A percentile compares a stretch with the other conserved stretches of the same genome.
phyloP scores from a whole-genome alignment of 257 asterid genomes.

The Prunella vulgaris region DNA sequence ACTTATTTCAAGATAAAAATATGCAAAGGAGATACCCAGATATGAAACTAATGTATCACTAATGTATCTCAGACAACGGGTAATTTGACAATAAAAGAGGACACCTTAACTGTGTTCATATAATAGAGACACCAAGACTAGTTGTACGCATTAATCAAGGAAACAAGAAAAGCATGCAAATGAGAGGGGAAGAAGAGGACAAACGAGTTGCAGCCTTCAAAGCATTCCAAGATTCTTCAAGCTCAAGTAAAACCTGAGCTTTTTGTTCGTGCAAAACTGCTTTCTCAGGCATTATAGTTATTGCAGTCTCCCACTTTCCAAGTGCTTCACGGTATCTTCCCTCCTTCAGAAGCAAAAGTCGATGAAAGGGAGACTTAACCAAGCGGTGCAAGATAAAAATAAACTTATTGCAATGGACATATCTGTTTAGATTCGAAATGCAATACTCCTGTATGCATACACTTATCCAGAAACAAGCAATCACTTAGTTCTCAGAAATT shows the following conservation, averaged over 20 bases:
- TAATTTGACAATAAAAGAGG: too few relatives aligned
- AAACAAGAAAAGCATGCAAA: neutral
- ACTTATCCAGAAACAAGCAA: neutral
- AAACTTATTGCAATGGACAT: neutral
- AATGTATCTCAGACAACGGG: too few relatives aligned
- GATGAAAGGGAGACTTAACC: neutral
- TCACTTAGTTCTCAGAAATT: neutral
- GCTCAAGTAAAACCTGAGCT: conserved; percentile 85
- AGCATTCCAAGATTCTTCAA: conserved; percentile 86
- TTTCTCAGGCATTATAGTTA: conserved; percentile 59
- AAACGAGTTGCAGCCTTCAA: conserved; percentile 77
- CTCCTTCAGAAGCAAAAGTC: conserved; percentile 37
- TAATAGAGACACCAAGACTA: too few relatives aligned
- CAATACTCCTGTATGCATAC: too few relatives aligned
- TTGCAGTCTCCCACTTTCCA: conserved; percentile 87
- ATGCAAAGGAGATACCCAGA: neutral
- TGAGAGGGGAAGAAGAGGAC: conserved; percentile 23
- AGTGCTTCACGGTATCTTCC: conserved; percentile 79
- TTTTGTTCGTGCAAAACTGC: conserved; percentile 86
- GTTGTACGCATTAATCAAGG: too few relatives aligned
- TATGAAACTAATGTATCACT: too few relatives aligned
- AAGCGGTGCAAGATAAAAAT: neutral
- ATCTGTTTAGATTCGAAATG: neutral
- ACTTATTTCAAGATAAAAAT: neutral
- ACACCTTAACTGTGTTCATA: too few relatives aligned